These are phyloP conservation scores for Cryptococcus jaspeensis DNA, from an alignment of 1,284 basidiomycete species.

Conservation along the genomic window DNA sequence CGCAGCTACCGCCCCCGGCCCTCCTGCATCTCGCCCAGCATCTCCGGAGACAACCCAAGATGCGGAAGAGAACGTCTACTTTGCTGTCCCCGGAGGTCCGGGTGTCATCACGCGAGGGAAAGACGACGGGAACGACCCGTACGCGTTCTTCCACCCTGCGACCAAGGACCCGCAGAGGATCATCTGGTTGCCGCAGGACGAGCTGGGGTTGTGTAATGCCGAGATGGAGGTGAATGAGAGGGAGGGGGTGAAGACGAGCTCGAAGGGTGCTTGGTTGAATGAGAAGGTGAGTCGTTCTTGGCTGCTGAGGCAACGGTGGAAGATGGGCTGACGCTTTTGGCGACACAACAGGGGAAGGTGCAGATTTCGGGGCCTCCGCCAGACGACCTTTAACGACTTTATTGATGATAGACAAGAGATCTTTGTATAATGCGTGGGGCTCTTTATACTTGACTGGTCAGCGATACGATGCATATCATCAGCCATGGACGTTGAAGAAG, in stretches of 20 bases:
- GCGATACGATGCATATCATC: too few relatives aligned
- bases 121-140: slow-evolving; percentile 34
- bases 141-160: slow-evolving; percentile 75
- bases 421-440: too few relatives aligned
- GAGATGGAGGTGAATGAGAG: slow-evolving; percentile 63
- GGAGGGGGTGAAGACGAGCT: slow-evolving; percentile 62
- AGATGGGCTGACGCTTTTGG: background rate
- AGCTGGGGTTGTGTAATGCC: slow-evolving; percentile 63
- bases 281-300: slow-evolving; percentile 50
- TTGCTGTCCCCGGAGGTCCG: slow-evolving; percentile 45
- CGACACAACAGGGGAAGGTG: slow-evolving; percentile 59
- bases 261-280: slow-evolving; percentile 63
- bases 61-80: slow-evolving; percentile 27
- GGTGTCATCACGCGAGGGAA: slow-evolving; percentile 25
- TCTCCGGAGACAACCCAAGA: slow-evolving; percentile 15
- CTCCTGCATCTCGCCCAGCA: slow-evolving; percentile 10
- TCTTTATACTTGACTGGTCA: too few relatives aligned
- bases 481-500: too few relatives aligned
- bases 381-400: slow-evolving; percentile 15
- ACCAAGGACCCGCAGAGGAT: slow-evolving; percentile 68
- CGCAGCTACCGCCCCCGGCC: slow-evolving; percentile 20
- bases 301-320: background rate
- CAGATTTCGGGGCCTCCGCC: slow-evolving; percentile 54
- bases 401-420: too few relatives aligned
- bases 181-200: slow-evolving; percentile 77